Conservation (phyloP, 257 asterid species). For the Ophiorrhiza pumila region DNA sequence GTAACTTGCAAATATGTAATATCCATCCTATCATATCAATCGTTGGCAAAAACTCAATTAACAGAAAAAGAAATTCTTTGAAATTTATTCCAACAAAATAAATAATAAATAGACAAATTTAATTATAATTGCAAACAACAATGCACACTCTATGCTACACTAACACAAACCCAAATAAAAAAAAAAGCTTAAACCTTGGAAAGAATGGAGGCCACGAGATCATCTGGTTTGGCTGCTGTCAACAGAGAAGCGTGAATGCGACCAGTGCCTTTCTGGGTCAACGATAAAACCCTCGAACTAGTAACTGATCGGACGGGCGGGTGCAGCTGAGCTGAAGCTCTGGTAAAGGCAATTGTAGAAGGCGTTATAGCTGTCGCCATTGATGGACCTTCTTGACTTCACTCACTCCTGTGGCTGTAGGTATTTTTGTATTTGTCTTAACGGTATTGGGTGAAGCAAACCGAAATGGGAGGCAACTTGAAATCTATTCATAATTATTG, state of each 20-base stretch:
- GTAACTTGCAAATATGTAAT: no score
- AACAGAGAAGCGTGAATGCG: conserved; percentile 40
- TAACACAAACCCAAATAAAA: neutral
- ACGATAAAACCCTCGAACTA: neutral
- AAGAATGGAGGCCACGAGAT: conserved; percentile 53
- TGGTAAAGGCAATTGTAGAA: conserved; percentile 4
- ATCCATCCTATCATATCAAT: neutral
- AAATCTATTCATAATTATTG: conserved; percentile 2
- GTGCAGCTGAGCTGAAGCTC: neutral
- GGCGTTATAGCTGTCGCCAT: conserved; percentile 2
- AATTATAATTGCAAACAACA: neutral
- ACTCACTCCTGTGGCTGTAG: neutral
- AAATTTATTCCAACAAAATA: neutral
- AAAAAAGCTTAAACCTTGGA: conserved; percentile 48
- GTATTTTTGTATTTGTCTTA: neutral
- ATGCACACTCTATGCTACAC: neutral
- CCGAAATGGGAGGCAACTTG: neutral
- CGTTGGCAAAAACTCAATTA: neutral
- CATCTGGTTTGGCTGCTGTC: conserved; percentile 43
- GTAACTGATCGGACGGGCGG: neutral
- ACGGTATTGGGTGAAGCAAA: neutral
- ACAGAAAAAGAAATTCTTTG: neutral
- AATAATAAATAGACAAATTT: no score
- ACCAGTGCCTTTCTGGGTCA: neutral
- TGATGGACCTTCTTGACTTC: neutral